Base-by-base conservation (phyloP, 1,284 basidiomycete species). In the Testicularia cyperi region DNA sequence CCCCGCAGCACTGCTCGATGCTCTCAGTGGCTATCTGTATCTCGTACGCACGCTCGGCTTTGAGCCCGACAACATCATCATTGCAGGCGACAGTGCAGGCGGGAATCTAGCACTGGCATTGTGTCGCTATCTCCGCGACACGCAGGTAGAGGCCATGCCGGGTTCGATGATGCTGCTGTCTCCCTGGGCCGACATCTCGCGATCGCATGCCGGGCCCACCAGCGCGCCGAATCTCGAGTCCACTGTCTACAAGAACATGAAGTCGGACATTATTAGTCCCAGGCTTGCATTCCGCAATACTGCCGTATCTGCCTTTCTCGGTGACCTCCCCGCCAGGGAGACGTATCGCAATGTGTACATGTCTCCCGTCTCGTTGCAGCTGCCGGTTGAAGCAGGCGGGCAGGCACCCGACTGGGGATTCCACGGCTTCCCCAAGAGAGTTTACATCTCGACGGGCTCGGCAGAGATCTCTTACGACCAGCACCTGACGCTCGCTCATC, bases 31-130 rank as follows among this genome's bases (percentile, higher is more conserved):
- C 19, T 76, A 72, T 37, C 44, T 65, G 9, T 75, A 76, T 42
- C 49, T 76, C 8, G 54, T 68, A 12, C 47, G 58, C 7, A 35
- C 46, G 7, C 57, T 67, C 8, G 57, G 61, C 12, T 75, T 74
- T 30, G 23, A 44, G 10, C 63, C 69, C 7, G 78, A 79, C 49
- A 84, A 85, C 65, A 82, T 88, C 39, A 71, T 85, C 23, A 66
- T 88, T 20, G 80, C 82, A 6, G 86, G 86, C 15, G 86, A 88
- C 69, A 84, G 82, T 30, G 85, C 86, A 0, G 87, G 87, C 3
- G 86, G 84, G 0, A 86, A 87, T 68, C 78, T 87, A 3, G 83
- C 82, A 0, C 78, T 87, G 3, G 83, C 84, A 0, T 57, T 78
- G 27, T 74, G 72, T 30, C 63, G 77, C 0, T 78, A 77, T 41